A percentile compares a stretch with the other conserved stretches of the same genome.
Evolutionary conservation across 257 asterid species (phyloP).

Genomic region (Thymus quinquecostatus): DNA sequence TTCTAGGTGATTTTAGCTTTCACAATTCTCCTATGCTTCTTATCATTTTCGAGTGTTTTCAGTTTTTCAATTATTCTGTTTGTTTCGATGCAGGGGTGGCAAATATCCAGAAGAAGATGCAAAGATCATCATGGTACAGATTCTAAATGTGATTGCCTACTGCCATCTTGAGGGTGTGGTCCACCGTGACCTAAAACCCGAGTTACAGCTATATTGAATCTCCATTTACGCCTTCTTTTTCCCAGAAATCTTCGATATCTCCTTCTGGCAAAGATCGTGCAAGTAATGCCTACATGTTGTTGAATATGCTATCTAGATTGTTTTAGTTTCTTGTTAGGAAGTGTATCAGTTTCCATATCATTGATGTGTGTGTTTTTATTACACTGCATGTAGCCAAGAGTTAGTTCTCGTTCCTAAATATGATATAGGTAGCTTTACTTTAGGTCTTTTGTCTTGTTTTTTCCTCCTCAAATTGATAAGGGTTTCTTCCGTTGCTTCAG

Average conservation of each 20-base stretch:
- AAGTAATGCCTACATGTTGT: not conserved
- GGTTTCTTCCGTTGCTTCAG: too few species aligned
- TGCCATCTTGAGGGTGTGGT: constrained; percentile 92
- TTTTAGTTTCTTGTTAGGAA: constrained; percentile 10
- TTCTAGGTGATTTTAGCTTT: constrained; percentile 47
- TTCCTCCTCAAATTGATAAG: too few species aligned
- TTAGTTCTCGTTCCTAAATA: not conserved
- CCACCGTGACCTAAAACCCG: constrained; percentile 74
- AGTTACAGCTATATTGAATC: constrained; percentile 41
- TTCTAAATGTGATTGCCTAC: constrained; percentile 61
- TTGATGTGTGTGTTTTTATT: not conserved
- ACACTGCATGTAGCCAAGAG: not conserved
- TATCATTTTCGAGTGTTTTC: not conserved
- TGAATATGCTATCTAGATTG: not conserved
- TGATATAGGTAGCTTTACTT: too few species aligned
- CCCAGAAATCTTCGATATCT: not conserved
- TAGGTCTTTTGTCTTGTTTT: too few species aligned
- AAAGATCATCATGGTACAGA: constrained; percentile 47
- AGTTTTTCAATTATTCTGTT: not conserved
- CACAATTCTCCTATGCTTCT: constrained; percentile 2
- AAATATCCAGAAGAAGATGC: too few species aligned
- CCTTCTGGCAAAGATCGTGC: constrained; percentile 3
- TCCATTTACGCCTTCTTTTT: not conserved
- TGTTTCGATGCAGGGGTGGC: too few species aligned
- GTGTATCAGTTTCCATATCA: not conserved